These are phyloP conservation scores for Fusarium sp. DNA, from an alignment of 2,329 filamentous ascomycete species.

Conservation along the genomic window DNA sequence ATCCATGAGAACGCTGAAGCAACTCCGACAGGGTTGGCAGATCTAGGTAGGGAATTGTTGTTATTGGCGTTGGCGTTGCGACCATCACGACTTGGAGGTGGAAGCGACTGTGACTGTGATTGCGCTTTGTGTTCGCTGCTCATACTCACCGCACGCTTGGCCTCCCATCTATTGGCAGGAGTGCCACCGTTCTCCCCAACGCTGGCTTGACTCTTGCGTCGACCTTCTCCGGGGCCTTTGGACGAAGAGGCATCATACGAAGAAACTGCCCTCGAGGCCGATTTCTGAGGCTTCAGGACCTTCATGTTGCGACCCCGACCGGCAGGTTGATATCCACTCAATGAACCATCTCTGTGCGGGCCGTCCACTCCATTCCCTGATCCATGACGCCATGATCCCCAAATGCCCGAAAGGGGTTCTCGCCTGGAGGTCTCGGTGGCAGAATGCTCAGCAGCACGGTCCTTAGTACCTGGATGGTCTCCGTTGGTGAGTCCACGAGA, in stretches of 20 bases:
- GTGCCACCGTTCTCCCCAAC: conserved; percentile 46
- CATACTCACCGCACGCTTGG: conserved; percentile 62
- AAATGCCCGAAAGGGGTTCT: conserved; percentile 68
- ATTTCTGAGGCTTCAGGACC: conserved; percentile 83
- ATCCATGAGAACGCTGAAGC: conserved; percentile 96
- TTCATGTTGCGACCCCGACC: conserved; percentile 82
- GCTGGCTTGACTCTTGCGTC: conserved; percentile 65
- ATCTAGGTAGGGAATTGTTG: conserved; percentile 61
- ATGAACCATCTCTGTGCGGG: conserved; percentile 61
- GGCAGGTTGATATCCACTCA: conserved; percentile 78
- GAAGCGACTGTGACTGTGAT: conserved; percentile 41
- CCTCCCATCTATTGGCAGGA: conserved; percentile 62
- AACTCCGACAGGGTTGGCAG: conserved; percentile 87
- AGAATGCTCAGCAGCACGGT: conserved; percentile 34
- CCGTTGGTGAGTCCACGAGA: conserved; percentile 39
- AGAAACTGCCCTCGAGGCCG: conserved; percentile 64
- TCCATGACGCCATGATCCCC: conserved; percentile 77
- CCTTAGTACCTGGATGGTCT: conserved; percentile 44
- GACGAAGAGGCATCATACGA: conserved; percentile 64
- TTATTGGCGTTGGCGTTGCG: conserved; percentile 55
- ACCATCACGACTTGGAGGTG: conserved; percentile 51
- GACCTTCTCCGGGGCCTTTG: conserved; percentile 62
- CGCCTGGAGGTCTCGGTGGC: conserved; percentile 53
- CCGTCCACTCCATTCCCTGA: conserved; percentile 64
- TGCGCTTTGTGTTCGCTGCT: conserved; percentile 53